Conservation (phyloP, 345 rosid genomes). For the Citrus mangshanensis region DNA sequence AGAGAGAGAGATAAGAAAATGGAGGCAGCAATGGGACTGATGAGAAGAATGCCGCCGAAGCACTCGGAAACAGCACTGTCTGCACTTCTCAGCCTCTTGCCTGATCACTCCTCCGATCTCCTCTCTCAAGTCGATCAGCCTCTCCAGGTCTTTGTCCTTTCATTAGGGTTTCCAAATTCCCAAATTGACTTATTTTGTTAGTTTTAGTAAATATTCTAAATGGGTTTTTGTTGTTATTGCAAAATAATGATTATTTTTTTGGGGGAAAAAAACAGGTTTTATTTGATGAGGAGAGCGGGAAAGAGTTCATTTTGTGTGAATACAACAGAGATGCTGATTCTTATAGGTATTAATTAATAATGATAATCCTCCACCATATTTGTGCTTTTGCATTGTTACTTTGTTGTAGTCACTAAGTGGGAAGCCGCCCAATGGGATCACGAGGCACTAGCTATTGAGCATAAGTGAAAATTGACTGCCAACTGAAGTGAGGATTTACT, state of each 20-base stretch:
- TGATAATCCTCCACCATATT: background rate
- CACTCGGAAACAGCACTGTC: conserved; percentile 90
- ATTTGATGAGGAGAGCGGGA: conserved; percentile 59
- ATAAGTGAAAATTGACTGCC: too few species aligned
- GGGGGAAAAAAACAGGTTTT: conserved; percentile 47
- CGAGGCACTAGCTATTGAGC: too few species aligned
- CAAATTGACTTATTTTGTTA: background rate
- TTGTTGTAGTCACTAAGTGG: background rate
- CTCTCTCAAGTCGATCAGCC: conserved; percentile 98
- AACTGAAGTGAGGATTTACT: background rate
- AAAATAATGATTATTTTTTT: background rate
- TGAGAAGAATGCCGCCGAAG: conserved; percentile 90
- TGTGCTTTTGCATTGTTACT: background rate
- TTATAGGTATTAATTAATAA: conserved; percentile 47
- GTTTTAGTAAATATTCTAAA: background rate
- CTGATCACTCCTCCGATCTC: conserved; percentile 92
- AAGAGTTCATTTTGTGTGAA: conserved; percentile 90
- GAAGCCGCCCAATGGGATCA: background rate
- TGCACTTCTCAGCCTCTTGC: conserved; percentile 86
- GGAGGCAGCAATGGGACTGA: conserved; percentile 77
- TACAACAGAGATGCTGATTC: conserved; percentile 99
- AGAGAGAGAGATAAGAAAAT: background rate
- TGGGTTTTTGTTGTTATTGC: background rate
- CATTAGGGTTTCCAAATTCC: background rate
- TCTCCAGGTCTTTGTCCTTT: conserved; percentile 57